Base-by-base conservation (phyloP, 1,139 yeast species). In the Sugiyamaella japonica region DNA sequence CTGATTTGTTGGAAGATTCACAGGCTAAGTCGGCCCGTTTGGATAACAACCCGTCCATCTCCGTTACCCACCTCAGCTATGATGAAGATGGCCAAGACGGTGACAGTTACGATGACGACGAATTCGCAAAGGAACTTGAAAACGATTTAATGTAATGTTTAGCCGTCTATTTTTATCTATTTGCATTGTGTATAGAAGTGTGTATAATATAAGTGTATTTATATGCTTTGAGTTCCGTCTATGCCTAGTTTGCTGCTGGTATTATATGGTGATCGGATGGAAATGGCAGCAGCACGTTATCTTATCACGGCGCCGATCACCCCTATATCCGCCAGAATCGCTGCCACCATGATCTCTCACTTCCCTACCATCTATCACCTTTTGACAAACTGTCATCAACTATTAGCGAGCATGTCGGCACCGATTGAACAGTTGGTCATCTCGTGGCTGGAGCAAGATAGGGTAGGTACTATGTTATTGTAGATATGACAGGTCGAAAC, bases 381-480 rank as follows among this genome's bases (percentile, higher is more conserved):
- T 2, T 7, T 9, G 10, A 29, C 25, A 20, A 31, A 31, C 36
- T 34, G 16, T 34, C 9, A 34, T 29, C 34, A 12, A 29, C 7
- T 34, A 34, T 13, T n/a, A 34, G 16, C 13, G 16, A 20, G 3
- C 16, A 53, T 53, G 56, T 23, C 49, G 10, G 32, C 20, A 13
- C 48, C 49, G 17, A 57, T 76, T 48, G 74, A 76, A 57, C 43
- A 57, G 25, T 66, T 81, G 29, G 84, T 79, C 3, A 65, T 73
- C 8, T 70, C 77, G 52, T 83, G 86, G 86, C 65, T 79, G 12
- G 69, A 67, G 7, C 64, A 79, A 7, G 84, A 80, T 60, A 65
- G 54, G 28, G 75, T 70, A 54, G 31, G 72, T 62, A 3, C 29
- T 12, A 29, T 9, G 9, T 37, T 37, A 13, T 9, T 37, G 6